Evolutionary conservation across 495 filamentous ascomycete species (phyloP).

Genomic region (Penicillium nucicola): DNA sequence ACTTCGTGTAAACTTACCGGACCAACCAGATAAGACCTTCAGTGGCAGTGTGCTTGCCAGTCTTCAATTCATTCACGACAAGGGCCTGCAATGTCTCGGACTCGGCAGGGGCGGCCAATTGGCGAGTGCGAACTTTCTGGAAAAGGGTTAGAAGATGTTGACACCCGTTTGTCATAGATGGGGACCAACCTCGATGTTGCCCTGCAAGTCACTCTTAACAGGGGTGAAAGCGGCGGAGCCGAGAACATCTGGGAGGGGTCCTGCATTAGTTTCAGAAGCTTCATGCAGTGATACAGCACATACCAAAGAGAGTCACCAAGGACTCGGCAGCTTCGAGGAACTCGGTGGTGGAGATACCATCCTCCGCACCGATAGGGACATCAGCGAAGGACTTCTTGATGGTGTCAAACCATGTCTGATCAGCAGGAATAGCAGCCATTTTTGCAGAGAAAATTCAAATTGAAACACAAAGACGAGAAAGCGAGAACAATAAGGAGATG

Average conservation of each 20-base stretch:
- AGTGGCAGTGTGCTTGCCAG: slow-evolving; percentile 76
- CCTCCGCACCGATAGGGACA: slow-evolving; percentile 68
- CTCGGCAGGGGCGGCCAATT: slow-evolving; percentile 69
- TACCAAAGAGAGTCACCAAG: slow-evolving; percentile 84
- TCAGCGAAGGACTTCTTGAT: slow-evolving; percentile 77
- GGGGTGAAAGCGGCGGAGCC: slow-evolving; percentile 77
- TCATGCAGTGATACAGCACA: slow-evolving; percentile 14
- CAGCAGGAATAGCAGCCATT: slow-evolving; percentile 49
- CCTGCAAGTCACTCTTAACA: slow-evolving; percentile 86
- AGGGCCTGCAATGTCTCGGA: slow-evolving; percentile 81
- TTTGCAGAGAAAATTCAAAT: not conserved
- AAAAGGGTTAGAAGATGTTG: slow-evolving; percentile 10
- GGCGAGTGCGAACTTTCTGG: slow-evolving; percentile 88
- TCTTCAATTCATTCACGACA: slow-evolving; percentile 79
- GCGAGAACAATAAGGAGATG: slow-evolving; percentile 5
- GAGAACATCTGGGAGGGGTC: slow-evolving; percentile 60
- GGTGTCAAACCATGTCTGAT: slow-evolving; percentile 79
- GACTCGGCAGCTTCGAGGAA: slow-evolving; percentile 91
- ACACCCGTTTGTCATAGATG: slow-evolving; percentile 1
- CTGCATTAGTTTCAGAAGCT: slow-evolving; percentile 5
- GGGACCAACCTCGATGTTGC: slow-evolving; percentile 79
- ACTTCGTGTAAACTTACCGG: slow-evolving; percentile 55
- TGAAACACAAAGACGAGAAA: slow-evolving; percentile 7
- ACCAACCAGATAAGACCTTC: slow-evolving; percentile 91
- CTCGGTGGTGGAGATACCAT: slow-evolving; percentile 75